Evolutionary conservation across 2,329 filamentous ascomycete species (phyloP).

Genomic region (Pezicula carpinea): DNA sequence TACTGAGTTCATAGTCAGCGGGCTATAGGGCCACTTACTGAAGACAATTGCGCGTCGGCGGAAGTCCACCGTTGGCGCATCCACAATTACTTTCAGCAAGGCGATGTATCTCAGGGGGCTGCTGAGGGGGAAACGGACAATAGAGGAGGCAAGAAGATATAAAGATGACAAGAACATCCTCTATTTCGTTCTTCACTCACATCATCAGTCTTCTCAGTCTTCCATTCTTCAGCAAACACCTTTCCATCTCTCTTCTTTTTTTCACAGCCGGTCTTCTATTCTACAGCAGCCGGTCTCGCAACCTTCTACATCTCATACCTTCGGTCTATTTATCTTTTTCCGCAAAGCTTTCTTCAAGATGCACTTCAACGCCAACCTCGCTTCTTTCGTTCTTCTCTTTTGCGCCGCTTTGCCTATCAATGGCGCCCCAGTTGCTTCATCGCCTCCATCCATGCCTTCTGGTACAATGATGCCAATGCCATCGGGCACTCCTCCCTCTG

Average conservation of each 20-base stretch:
- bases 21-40: too few relatives aligned
- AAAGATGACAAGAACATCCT: neutral
- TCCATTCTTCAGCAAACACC: neutral
- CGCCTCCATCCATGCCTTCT: too few relatives aligned
- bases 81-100: neutral
- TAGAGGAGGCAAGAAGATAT: neutral
- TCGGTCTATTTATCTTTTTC: neutral
- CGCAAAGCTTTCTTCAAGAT: neutral
- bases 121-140: neutral
- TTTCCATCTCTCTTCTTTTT: neutral
- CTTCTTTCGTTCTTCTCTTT: neutral
- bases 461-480: too few relatives aligned
- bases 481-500: neutral
- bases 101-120: neutral
- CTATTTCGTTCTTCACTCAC: neutral
- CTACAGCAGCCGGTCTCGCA: neutral
- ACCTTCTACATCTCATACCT: neutral
- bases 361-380: constrained; percentile 1
- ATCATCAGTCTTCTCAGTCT: neutral
- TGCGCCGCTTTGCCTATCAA: neutral
- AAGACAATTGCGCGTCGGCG: too few relatives aligned
- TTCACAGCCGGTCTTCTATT: neutral
- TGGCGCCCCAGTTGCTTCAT: neutral
- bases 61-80: neutral
- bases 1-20: too few relatives aligned